These are phyloP conservation scores for Conringia planisiliqua DNA, from an alignment of 345 rosid species.

Conservation along the genomic window DNA sequence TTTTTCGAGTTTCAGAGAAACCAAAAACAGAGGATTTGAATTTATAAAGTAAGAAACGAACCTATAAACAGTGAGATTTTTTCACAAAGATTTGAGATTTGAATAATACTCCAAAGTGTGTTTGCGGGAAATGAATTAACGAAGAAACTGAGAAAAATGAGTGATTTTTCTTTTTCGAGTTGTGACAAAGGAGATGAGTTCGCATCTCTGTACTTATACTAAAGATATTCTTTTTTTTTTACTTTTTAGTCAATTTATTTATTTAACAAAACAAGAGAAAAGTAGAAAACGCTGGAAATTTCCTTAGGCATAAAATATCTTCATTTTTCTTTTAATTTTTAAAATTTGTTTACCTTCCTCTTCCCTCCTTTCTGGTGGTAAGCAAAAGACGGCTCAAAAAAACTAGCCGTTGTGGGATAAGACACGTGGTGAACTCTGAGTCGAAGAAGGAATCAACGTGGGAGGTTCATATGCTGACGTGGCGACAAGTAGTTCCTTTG, in stretches of 20 bases:
- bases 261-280: not conserved
- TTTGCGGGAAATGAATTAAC: slow-evolving; percentile 1
- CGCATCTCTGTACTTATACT: slow-evolving; percentile 13
- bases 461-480: slow-evolving; percentile 37
- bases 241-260: not conserved
- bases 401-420: slow-evolving; percentile 37
- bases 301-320: slow-evolving; percentile 23
- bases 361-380: not conserved
- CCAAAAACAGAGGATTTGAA: slow-evolving; percentile 4
- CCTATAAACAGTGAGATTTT: not conserved
- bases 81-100: not conserved
- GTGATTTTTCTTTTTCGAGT: slow-evolving; percentile 8
- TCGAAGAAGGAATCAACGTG: slow-evolving; percentile 11
- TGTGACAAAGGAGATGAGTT: slow-evolving; percentile 2
- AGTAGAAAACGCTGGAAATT: slow-evolving; percentile 29
- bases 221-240: not conserved
- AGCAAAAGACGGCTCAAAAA: slow-evolving; percentile 23
- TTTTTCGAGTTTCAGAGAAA: not conserved
- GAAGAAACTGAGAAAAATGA: slow-evolving; percentile 21
- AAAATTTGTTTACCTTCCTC: not conserved
- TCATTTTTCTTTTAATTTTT: not conserved
- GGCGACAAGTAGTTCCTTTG: slow-evolving; percentile 40
- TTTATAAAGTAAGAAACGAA: not conserved
- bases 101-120: not conserved
- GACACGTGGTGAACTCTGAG: slow-evolving; percentile 40